A percentile compares a stretch with the other conserved stretches of the same genome.
Conservation (phyloP, 768 basidiomycete genomes). For the Hygrophoropsis aurantiaca region DNA sequence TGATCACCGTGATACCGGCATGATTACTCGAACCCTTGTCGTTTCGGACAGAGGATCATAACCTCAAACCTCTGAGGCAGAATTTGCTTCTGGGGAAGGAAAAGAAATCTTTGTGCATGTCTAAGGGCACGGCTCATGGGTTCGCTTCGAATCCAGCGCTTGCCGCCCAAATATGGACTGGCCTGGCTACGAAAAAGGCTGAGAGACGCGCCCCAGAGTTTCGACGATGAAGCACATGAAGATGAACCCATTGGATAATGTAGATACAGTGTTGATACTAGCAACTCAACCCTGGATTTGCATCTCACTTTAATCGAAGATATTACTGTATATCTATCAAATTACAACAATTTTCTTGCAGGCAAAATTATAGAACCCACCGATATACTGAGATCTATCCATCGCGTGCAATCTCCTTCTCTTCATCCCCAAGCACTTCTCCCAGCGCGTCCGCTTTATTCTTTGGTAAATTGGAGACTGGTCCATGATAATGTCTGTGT, state of each 20-base stretch:
- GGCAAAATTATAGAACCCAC: too few species aligned
- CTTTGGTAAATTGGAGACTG: slow-evolving; percentile 46
- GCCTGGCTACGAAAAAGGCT: slow-evolving; percentile 43
- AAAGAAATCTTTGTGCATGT: slow-evolving; percentile 31
- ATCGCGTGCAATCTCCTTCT: too few species aligned
- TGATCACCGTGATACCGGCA: neutral
- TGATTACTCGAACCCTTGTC: neutral
- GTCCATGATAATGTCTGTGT: slow-evolving; percentile 58
- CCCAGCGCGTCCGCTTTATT: neutral
- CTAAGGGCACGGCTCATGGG: slow-evolving; percentile 44
- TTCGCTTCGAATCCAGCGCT: too few species aligned
- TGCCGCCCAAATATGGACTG: slow-evolving; percentile 43
- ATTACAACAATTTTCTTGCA: too few species aligned
- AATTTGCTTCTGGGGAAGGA: slow-evolving; percentile 28
- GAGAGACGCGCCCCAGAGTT: slow-evolving; percentile 42
- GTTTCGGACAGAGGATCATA: slow-evolving; percentile 29
- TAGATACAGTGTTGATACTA: too few species aligned
- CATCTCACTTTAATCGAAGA: too few species aligned
- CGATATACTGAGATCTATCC: too few species aligned
- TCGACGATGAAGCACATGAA: too few species aligned
- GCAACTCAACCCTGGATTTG: too few species aligned
- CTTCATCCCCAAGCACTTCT: neutral
- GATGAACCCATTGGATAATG: too few species aligned
- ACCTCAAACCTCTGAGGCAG: slow-evolving; percentile 29
- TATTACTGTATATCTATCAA: too few species aligned